These are phyloP conservation scores for Solanum piurae DNA, from an alignment of 257 asterid genomes.

Conservation along the genomic window DNA sequence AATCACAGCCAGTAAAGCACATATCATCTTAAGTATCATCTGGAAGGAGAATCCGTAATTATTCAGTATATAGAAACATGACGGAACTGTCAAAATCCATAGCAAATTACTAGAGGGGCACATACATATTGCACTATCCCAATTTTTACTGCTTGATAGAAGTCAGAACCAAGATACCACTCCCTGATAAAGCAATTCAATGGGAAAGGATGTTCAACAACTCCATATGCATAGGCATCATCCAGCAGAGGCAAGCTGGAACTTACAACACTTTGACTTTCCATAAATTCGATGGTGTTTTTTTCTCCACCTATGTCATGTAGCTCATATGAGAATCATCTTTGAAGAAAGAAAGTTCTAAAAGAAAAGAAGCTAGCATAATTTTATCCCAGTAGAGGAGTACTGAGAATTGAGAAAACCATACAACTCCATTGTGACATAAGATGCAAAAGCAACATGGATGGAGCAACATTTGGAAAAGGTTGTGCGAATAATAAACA, in stretches of 20 bases:
- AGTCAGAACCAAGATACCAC: conserved; percentile 85
- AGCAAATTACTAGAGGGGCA: conserved; percentile 7
- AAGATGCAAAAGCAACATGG: not conserved
- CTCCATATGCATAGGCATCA: conserved; percentile 91
- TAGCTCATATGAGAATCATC: not conserved
- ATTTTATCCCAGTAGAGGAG: not conserved
- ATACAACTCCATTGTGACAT: not conserved
- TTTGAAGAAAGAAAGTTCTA: not conserved
- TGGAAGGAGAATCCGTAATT: conserved; percentile 18
- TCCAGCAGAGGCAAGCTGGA: conserved; percentile 77
- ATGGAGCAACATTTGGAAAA: not conserved
- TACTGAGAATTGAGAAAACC: not conserved
- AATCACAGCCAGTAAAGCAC: conserved; percentile 81
- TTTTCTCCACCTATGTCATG: conserved; percentile 79
- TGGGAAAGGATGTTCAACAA: conserved; percentile 93
- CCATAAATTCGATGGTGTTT: conserved; percentile 82
- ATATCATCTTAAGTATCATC: conserved; percentile 92
- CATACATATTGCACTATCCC: conserved; percentile 97
- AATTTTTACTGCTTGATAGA: conserved; percentile 88
- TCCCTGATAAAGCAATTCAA: conserved; percentile 55
- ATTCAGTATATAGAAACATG: not conserved
- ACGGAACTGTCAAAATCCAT: not conserved
- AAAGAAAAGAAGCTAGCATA: not conserved
- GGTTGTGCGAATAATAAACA: not conserved
- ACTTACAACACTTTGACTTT: conserved; percentile 47